Base-by-base conservation (phyloP, 169 alveolate genomes). In the Neospora caninum region DNA sequence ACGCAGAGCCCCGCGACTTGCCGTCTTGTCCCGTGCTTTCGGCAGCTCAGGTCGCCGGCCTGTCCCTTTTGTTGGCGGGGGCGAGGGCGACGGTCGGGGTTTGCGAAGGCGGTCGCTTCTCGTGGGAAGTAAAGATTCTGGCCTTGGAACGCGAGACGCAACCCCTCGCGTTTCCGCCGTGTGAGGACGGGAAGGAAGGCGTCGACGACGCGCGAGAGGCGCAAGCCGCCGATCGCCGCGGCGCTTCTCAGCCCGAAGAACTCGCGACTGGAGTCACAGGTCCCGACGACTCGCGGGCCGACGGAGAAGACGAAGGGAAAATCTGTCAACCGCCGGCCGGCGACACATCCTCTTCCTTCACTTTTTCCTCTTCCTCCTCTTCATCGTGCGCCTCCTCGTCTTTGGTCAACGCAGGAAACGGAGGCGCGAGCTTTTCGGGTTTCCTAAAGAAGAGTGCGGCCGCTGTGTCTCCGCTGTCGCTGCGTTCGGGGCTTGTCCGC, bases 111-210 rank as follows among this genome's bases (percentile, higher is more conserved):
- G 89, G 67, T 22, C 53, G 89, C 7, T 82, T 82, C 39, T 13
- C 38, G 41, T 82, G 89, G 89, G 89, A 82, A 82, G 89, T 82
- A 6, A 82, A 82, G 27, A 82, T 82, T 41, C 67, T 82, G 20
- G n/a, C 6, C 7, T n/a, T 82, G 34, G 39, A 39, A 6, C 43
- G 49, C 58, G 58, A 49, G n/a, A n/a, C n/a, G 70, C 70, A 69
- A 25, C 80, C 13, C 58, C 58, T 49, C 58, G 4, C 22, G 22
- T 13, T 49, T 49, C 58, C 13, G 58, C 58, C n/a, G n/a, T n/a
- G n/a, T 49, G 22, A 49, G 58, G 58, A 4, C 58, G 13, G 13
- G 13, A 13, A 4, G 13, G 58, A 13, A 4, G 58, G 13, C 13
- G 58, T 49, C 58, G 73, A 64, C 4, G 73, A 29, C 73, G 73